Evolutionary conservation across 768 basidiomycete genomes (phyloP).

Genomic region (Neoboletus brunneissimus): DNA sequence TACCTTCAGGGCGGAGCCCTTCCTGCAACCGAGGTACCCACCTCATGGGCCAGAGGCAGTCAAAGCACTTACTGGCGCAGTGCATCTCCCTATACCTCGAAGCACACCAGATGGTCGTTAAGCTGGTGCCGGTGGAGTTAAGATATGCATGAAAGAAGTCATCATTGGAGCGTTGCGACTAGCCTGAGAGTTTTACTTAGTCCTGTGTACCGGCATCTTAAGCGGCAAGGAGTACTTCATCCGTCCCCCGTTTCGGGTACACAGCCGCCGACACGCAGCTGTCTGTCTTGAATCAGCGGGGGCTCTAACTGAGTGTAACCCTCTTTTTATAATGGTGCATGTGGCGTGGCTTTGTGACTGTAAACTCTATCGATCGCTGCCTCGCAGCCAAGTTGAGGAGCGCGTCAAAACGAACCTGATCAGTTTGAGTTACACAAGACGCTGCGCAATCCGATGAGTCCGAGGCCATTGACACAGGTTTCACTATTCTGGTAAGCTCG

Average conservation of each 20-base stretch:
- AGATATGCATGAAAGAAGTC: not conserved
- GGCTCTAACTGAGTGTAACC: not conserved
- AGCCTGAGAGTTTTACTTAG: not conserved
- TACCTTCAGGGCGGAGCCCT: constrained; percentile 20
- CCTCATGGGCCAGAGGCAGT: constrained; percentile 20
- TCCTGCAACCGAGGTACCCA: constrained; percentile 23
- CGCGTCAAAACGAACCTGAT: not conserved
- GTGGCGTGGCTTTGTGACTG: not conserved
- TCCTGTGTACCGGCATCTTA: not conserved
- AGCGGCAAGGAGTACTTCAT: not conserved
- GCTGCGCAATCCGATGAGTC: not conserved
- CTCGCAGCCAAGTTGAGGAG: too few species aligned
- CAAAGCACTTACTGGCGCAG: constrained; percentile 8
- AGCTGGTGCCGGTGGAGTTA: not conserved
- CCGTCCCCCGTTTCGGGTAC: constrained; percentile 5
- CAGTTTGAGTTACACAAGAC: not conserved
- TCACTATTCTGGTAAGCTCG: not conserved
- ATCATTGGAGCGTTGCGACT: not conserved
- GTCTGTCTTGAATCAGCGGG: not conserved
- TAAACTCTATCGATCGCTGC: not conserved
- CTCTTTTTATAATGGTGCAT: not conserved
- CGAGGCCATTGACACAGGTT: not conserved
- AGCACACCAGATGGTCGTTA: constrained; percentile 5
- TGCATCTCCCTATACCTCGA: constrained; percentile 14
- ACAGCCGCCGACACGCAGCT: not conserved